A percentile compares a stretch with the other conserved stretches of the same genome.
Evolutionary conservation across 208 protist genomes (phyloP).

Genomic region (Trypanosoma boissoni): DNA sequence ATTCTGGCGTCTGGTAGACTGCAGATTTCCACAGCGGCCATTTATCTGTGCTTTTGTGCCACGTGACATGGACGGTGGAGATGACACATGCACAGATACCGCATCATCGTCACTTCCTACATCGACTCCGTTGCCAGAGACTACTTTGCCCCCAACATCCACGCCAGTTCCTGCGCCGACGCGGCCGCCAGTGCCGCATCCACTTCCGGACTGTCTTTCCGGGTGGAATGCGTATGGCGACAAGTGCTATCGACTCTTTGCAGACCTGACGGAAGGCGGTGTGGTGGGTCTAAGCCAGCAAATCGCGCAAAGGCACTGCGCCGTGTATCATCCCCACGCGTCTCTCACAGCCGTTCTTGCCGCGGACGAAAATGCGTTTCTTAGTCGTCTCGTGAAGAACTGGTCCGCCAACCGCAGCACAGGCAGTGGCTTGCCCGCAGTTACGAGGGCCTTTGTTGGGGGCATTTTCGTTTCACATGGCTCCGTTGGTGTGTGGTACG

Average conservation of each 20-base stretch:
- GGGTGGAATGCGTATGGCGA: slow-evolving; percentile 40
- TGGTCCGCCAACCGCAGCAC: neutral
- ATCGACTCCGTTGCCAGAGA: neutral
- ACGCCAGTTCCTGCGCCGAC: slow-evolving; percentile 10
- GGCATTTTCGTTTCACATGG: slow-evolving; percentile 45
- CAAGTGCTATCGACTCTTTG: slow-evolving; percentile 55
- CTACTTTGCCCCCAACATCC: neutral
- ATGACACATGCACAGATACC: slow-evolving; percentile 1
- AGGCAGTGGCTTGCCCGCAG: too few relatives aligned
- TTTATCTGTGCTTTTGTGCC: slow-evolving; percentile 46
- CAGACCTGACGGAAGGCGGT: slow-evolving; percentile 24
- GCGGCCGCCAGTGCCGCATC: slow-evolving; percentile 33
- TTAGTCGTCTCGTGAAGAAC: slow-evolving; percentile 23
- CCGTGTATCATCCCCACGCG: slow-evolving; percentile 36
- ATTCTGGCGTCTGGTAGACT: slow-evolving; percentile 38
- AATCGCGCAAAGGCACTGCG: slow-evolving; percentile 32
- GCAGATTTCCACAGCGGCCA: slow-evolving; percentile 20
- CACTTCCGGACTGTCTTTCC: slow-evolving; percentile 35
- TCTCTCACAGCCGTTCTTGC: slow-evolving; percentile 49
- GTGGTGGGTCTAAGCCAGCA: slow-evolving; percentile 35
- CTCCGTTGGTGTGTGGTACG: slow-evolving; percentile 52
- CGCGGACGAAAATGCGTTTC: slow-evolving; percentile 35
- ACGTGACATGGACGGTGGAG: neutral
- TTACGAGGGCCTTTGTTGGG: slow-evolving; percentile 36
- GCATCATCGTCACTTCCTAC: slow-evolving; percentile 1